Conservation (phyloP, 306 rosid genomes). For the Fagus crenata region DNA sequence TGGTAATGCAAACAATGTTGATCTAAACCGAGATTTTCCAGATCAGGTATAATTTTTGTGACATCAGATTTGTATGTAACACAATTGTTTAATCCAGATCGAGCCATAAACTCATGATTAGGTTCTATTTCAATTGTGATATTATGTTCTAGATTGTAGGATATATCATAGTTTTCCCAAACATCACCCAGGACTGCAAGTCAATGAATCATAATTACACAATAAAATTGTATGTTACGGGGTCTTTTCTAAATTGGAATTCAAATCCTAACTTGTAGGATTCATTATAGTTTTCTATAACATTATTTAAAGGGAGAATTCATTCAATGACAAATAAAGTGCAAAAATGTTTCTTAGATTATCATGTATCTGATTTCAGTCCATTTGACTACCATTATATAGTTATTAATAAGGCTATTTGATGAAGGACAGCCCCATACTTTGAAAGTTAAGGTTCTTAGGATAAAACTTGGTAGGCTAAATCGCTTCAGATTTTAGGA, state of each 20-base stretch:
- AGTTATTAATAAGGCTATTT: not conserved
- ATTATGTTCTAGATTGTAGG: not conserved
- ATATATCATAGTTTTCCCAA: not conserved
- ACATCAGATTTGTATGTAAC: not conserved
- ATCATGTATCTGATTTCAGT: not conserved
- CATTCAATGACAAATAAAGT: not conserved
- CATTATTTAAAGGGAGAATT: not conserved
- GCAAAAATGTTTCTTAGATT: not conserved
- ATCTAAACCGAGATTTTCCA: conserved; percentile 92
- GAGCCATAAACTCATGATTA: not conserved
- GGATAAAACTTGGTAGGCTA: not conserved
- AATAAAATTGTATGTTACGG: too few relatives aligned
- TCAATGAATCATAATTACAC: too few relatives aligned
- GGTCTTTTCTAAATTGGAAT: conserved; percentile 10
- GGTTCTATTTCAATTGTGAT: not conserved
- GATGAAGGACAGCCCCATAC: not conserved
- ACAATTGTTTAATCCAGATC: not conserved
- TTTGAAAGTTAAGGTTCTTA: not conserved
- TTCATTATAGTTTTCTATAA: not conserved
- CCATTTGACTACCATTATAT: not conserved
- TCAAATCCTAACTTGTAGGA: not conserved
- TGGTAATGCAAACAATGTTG: conserved; percentile 80
- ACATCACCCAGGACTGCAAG: not conserved
- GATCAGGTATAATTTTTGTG: conserved; percentile 64
- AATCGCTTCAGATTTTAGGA: not conserved